Evolutionary conservation across 805 yeast species (phyloP).

Genomic region (Candida peoriensis): DNA sequence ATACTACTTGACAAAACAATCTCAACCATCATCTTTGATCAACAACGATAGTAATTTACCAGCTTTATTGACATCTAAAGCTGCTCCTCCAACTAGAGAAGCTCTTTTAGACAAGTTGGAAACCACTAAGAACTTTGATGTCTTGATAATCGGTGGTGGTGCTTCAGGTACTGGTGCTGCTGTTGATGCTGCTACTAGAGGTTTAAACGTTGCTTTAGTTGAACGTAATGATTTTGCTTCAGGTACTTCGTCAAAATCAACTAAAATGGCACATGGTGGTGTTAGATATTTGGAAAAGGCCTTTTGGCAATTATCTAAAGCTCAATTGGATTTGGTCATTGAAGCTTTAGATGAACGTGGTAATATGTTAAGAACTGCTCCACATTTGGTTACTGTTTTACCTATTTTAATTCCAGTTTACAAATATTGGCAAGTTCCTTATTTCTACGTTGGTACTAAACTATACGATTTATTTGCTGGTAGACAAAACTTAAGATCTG

Average conservation of each 20-base stretch:
- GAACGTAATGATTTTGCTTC: constrained; percentile 89
- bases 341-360: constrained; percentile 88
- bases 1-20: constrained; percentile 6
- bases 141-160: constrained; percentile 92
- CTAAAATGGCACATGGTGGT: constrained; percentile 98
- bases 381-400: constrained; percentile 78
- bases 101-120: constrained; percentile 46
- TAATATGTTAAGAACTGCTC: constrained; percentile 84
- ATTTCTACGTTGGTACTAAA: constrained; percentile 87
- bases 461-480: constrained; percentile 94
- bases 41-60: constrained; percentile 19
- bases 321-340: constrained; percentile 80
- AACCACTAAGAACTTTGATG: constrained; percentile 56
- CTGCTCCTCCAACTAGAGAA: constrained; percentile 52
- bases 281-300: constrained; percentile 95
- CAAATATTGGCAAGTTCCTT: constrained; percentile 93
- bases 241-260: constrained; percentile 90
- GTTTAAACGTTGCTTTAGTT: constrained; percentile 79
- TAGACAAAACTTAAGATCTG: constrained; percentile 70
- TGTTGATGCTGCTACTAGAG: constrained; percentile 85
- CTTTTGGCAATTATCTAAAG: constrained; percentile 84
- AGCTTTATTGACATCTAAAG: constrained; percentile 38
- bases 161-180: constrained; percentile 95
- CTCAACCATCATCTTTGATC: constrained; percentile 8
- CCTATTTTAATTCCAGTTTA: constrained; percentile 97